These are phyloP conservation scores for Diaporthe ilicicola DNA, from an alignment of 2,329 filamentous ascomycete species.

Conservation along the genomic window DNA sequence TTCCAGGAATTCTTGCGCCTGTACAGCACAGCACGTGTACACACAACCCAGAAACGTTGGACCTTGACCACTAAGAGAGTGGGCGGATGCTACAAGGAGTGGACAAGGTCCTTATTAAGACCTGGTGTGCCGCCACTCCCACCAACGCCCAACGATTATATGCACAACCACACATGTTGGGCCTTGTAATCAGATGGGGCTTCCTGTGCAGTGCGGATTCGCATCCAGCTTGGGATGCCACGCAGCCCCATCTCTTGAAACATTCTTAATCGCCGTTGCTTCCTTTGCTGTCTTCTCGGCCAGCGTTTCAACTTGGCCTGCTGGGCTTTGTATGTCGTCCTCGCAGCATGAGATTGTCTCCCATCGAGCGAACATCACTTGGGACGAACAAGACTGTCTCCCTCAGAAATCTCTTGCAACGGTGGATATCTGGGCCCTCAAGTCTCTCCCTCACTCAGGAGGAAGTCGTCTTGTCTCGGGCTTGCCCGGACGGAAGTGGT, in stretches of 20 bases:
- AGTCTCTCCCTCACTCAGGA: neutral
- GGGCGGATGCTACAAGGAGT: too few relatives aligned
- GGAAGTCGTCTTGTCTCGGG: slow-evolving; percentile 13
- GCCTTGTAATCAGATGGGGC: neutral
- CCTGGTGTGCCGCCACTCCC: too few relatives aligned
- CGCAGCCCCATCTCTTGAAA: too few relatives aligned
- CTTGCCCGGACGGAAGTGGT: neutral
- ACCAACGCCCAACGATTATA: neutral
- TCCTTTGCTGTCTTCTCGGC: neutral
- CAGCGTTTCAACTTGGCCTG: neutral
- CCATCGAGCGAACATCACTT: too few relatives aligned
- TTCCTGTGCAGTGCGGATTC: neutral
- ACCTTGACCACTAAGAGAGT: too few relatives aligned
- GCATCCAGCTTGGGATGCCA: neutral
- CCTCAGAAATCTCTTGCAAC: neutral
- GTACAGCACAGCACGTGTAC: too few relatives aligned
- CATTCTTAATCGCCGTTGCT: neutral
- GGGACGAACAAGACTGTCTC: neutral
- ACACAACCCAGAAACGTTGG: too few relatives aligned
- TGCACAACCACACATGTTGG: neutral
- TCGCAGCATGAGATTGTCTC: neutral
- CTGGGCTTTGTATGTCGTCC: neutral
- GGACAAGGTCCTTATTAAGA: too few relatives aligned
- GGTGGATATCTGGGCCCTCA: too few relatives aligned
- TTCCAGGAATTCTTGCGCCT: too few relatives aligned